Percentiles rank a stretch among this genome's conserved stretches.
Evolutionary conservation across 768 basidiomycete species (phyloP).

Genomic region (Cystofilobasidium macerans): DNA sequence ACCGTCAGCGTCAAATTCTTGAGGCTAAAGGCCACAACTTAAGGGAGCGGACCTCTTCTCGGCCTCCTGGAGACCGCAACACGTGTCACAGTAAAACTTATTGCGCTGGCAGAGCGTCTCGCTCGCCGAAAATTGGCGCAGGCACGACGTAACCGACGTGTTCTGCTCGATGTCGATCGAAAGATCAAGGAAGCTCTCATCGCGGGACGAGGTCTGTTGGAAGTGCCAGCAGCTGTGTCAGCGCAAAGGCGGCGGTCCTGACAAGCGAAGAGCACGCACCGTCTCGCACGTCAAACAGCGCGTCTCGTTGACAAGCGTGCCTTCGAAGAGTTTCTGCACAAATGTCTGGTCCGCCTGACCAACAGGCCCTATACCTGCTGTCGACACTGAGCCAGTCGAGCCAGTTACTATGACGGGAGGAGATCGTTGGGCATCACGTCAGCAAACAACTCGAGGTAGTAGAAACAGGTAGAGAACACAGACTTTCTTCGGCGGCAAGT

Average conservation of each 20-base stretch:
- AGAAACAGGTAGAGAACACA: not conserved
- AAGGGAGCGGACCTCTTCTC: conserved; percentile 67
- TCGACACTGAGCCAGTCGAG: not conserved
- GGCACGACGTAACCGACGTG: conserved; percentile 87
- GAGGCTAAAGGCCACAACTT: not conserved
- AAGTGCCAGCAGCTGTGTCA: not conserved
- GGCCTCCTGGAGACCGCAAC: conserved; percentile 92
- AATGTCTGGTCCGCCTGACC: conserved; percentile 47
- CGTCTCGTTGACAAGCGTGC: conserved; percentile 88
- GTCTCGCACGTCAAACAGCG: conserved; percentile 96
- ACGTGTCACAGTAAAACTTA: conserved; percentile 96
- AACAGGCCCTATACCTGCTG: not conserved
- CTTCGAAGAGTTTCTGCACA: conserved; percentile 87
- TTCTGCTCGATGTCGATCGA: conserved; percentile 99
- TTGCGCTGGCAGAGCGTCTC: conserved; percentile 98
- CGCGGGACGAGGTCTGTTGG: conserved; percentile 72
- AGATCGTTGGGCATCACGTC: not conserved
- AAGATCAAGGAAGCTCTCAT: conserved; percentile 94
- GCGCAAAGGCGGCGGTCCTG: not conserved
- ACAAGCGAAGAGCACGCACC: conserved; percentile 43
- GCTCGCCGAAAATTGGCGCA: conserved; percentile 90
- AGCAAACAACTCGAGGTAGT: not conserved
- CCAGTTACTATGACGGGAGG: not conserved
- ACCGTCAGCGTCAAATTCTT: too few species aligned
- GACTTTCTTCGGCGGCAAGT: not conserved